Evolutionary conservation across 805 yeast species (phyloP), one percentile per base, ranked within the genome.

Genomic region (Kregervanrija fluxuum): DNA sequence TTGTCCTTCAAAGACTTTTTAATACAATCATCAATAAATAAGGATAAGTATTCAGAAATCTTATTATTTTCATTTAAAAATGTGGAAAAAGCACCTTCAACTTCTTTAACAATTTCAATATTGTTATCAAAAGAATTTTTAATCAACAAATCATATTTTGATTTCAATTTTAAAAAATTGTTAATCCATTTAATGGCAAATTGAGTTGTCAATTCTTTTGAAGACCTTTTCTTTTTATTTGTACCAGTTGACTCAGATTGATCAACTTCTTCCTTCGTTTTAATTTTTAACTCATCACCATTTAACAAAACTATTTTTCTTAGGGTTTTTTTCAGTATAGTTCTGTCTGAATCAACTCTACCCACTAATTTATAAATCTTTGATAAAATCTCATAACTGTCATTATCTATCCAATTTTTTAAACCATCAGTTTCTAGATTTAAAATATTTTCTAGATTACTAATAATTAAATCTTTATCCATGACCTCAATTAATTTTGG

Each of bases 151-250:
- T 73, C 74, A 53, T 77, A 77, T 46, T 76, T 77, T 5, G 64
- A 66, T 51, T 75, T 80, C 46, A 78, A 64, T 10, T 57, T 61
- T 10, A 85, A 58, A 3, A 85, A 70, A 30, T 73, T 68, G 37
- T 75, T 75, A 9, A 85, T 73, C 91, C 95, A 89, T 43, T 70
- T 68, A 3, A 77, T 69, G 0, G 95, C 93, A 52, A 73, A 75
- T 41, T 68, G 65, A 8, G 80, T 61, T 46, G 73, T 64, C 40
- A 56, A 52, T 55, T 72, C 65, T 51, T 67, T 53, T 41, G 44
- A 34, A 16, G 51, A 48, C 41, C 40, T 55, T 48, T 15, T 42
- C 58, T 53, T 53, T 50, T 30, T 46, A 45, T 33, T 45, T 45
- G 33, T 51, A 58, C 53, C 40, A 35, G 37, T 52, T 54, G 35